Conservation (phyloP, 805 yeast genomes). For the Myxozyma mucilagina region DNA sequence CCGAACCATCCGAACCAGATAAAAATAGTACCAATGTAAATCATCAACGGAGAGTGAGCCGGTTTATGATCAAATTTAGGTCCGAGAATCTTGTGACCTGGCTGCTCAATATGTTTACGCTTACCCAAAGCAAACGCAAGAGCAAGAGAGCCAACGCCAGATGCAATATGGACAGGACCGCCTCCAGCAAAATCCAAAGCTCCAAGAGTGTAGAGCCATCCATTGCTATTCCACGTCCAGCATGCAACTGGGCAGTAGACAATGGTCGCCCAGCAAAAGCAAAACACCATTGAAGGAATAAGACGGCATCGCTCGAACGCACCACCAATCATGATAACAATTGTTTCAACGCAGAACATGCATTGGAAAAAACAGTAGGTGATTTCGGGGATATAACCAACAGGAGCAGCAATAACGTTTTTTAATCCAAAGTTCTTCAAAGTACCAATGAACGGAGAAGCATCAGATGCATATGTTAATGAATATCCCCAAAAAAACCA, state of each 20-base stretch:
- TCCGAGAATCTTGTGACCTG: constrained; percentile 10
- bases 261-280: constrained; percentile 90
- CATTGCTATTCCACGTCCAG: constrained; percentile 96
- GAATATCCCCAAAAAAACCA: constrained; percentile 99
- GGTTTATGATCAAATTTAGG: background rate
- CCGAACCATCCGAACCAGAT: constrained; percentile 99
- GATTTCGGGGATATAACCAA: constrained; percentile 75
- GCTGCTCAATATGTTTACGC: constrained; percentile 54
- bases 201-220: constrained; percentile 85
- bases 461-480: constrained; percentile 72
- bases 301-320: constrained; percentile 96
- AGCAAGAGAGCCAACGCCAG: constrained; percentile 93
- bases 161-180: constrained; percentile 94
- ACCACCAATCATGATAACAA: constrained; percentile 93
- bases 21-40: constrained; percentile 89
- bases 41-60: constrained; percentile 91
- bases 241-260: constrained; percentile 95
- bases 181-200: constrained; percentile 97
- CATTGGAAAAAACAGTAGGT: constrained; percentile 91
- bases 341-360: constrained; percentile 93
- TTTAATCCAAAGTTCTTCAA: constrained; percentile 76
- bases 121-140: constrained; percentile 90
- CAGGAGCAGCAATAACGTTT: constrained; percentile 78
- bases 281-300: constrained; percentile 93
- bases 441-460: constrained; percentile 75